Percentiles rank a stretch among this genome's conserved stretches.
Conservation (phyloP, 345 rosid species). For the Moricandia arvensis region DNA sequence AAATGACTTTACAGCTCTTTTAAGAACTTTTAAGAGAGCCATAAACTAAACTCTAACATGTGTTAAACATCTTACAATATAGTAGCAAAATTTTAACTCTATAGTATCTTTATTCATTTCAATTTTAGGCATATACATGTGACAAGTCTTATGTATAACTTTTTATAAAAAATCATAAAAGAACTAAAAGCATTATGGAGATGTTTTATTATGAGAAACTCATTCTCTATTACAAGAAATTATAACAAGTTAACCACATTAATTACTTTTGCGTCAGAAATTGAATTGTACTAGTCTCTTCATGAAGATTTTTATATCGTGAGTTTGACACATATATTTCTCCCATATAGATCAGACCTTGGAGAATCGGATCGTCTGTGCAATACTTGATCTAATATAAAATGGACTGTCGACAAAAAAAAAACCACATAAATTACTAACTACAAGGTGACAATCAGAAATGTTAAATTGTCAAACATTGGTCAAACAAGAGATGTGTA, state of each 20-base stretch:
- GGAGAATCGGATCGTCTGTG: too few species aligned
- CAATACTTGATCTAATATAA: too few species aligned
- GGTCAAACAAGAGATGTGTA: constrained; percentile 24
- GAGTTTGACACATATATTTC: too few species aligned
- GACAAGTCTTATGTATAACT: neutral
- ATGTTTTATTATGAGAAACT: neutral
- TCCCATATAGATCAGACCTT: too few species aligned
- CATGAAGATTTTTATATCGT: too few species aligned
- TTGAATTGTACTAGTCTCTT: too few species aligned
- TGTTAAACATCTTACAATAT: constrained; percentile 1
- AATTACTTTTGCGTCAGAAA: too few species aligned
- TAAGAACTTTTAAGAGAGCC: neutral
- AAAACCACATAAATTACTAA: neutral
- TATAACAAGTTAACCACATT: too few species aligned
- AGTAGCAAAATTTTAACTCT: neutral
- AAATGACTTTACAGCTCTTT: neutral
- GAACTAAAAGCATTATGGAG: neutral
- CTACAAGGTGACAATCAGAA: neutral
- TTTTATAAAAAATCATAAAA: neutral
- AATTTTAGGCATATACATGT: neutral
- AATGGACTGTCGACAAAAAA: too few species aligned
- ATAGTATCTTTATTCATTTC: neutral
- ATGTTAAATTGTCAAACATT: neutral
- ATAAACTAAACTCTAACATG: too few species aligned
- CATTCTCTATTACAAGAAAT: too few species aligned